Percentiles rank a stretch among this genome's conserved stretches.
phyloP scores from a whole-genome alignment of 345 rosid species.

The Kandelia obovata region DNA sequence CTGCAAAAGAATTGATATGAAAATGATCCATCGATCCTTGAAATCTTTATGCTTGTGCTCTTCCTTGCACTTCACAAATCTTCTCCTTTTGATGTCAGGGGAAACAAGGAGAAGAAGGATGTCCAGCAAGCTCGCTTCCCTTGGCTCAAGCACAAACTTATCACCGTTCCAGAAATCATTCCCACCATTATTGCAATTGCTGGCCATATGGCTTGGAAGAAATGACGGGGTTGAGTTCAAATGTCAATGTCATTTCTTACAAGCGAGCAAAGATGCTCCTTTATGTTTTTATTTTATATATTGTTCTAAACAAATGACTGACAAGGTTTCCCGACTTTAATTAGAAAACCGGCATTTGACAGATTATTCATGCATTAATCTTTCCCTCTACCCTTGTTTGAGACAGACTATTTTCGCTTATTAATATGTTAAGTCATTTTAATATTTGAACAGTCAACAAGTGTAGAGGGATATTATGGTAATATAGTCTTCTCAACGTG shows the following conservation, averaged over 20 bases:
- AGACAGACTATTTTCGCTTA: no score
- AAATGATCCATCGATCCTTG: slow-evolving; percentile 3
- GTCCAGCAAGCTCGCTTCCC: not conserved
- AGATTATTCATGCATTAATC: no score
- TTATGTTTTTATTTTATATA: no score
- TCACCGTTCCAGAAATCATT: not conserved
- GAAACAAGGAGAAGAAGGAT: not conserved
- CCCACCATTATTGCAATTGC: not conserved
- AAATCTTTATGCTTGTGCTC: not conserved
- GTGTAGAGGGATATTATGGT: no score
- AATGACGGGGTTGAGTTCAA: not conserved
- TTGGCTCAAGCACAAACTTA: slow-evolving; percentile 7
- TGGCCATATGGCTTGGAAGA: not conserved
- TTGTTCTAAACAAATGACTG: no score
- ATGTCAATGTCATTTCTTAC: not conserved
- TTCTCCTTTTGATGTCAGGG: not conserved
- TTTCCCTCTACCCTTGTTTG: no score
- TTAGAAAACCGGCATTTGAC: no score
- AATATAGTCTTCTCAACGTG: no score
- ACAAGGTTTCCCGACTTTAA: no score
- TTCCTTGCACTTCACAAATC: not conserved
- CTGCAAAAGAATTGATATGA: not conserved
- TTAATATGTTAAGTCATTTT: no score
- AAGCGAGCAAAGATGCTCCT: not conserved
- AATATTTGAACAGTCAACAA: no score